Percentiles rank a stretch among this genome's conserved stretches.
These are phyloP conservation scores for Leccinellum luteum DNA, from an alignment of 768 basidiomycete species.

Conservation along the genomic window DNA sequence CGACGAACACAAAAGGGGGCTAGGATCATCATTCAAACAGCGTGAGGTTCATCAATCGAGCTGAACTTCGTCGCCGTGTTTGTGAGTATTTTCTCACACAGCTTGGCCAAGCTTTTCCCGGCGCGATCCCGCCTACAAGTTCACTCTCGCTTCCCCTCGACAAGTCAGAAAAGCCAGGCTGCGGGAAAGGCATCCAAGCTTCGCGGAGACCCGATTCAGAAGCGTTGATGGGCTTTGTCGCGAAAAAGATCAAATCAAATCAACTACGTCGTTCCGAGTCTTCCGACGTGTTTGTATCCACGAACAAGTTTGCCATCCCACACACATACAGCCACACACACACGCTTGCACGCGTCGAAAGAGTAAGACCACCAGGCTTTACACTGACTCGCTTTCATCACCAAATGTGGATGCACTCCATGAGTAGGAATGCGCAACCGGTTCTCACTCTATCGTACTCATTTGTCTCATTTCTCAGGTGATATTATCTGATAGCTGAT, in stretches of 20 bases:
- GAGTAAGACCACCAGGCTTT: not conserved
- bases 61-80: not conserved
- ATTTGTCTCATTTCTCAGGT: not conserved
- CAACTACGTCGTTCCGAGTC: not conserved
- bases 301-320: not conserved
- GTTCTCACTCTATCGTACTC: not conserved
- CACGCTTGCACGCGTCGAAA: not conserved
- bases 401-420: not conserved
- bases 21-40: too few species aligned
- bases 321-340: not conserved
- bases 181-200: not conserved
- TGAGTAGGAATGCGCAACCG: not conserved
- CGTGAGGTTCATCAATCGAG: not conserved
- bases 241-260: not conserved
- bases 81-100: not conserved
- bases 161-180: not conserved
- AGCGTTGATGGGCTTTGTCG: not conserved
- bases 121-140: not conserved
- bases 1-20: not conserved
- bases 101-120: not conserved
- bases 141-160: not conserved
- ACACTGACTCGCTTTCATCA: not conserved
- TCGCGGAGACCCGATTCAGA: not conserved
- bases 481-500: not conserved
- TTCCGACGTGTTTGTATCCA: not conserved